A percentile compares a stretch with the other conserved stretches of the same genome.
phyloP scores from a whole-genome alignment of 148 eudicot species.

The Cornus controversa region DNA sequence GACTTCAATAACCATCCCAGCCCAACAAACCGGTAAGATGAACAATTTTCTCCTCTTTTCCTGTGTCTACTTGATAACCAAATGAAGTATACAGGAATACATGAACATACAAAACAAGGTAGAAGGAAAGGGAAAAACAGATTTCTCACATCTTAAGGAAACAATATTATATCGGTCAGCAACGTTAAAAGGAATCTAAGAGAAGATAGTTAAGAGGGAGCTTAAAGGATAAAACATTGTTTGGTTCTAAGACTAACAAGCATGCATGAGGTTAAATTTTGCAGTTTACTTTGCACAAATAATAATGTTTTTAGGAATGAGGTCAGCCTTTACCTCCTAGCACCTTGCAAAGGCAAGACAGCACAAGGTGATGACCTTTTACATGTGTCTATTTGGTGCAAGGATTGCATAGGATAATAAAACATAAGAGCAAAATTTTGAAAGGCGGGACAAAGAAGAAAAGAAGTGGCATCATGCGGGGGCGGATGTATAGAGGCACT shows the following conservation, averaged over 20 bases:
- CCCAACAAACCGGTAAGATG: not conserved
- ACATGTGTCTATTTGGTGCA: not conserved
- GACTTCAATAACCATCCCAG: not conserved
- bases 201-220: too few relatives aligned
- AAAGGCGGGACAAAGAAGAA: not conserved
- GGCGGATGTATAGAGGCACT: too few relatives aligned
- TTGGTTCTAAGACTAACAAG: too few relatives aligned
- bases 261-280: too few relatives aligned
- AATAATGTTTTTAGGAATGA: too few relatives aligned
- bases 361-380: too few relatives aligned
- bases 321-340: too few relatives aligned
- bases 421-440: not conserved
- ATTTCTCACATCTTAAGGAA: not conserved
- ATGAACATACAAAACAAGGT: not conserved
- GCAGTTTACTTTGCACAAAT: too few relatives aligned
- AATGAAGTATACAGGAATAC: not conserved
- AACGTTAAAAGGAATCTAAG: too few relatives aligned
- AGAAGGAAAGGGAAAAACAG: not conserved
- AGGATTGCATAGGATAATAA: not conserved
- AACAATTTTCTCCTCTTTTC: not conserved
- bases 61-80: not conserved
- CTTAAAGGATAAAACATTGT: too few relatives aligned
- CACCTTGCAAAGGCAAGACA: too few relatives aligned
- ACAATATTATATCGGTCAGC: not conserved
- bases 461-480: not conserved